A percentile compares a stretch with the other conserved stretches of the same genome.
Evolutionary conservation across 2,329 filamentous ascomycete genomes (phyloP).

Genomic region (Lecanicillium sp.): DNA sequence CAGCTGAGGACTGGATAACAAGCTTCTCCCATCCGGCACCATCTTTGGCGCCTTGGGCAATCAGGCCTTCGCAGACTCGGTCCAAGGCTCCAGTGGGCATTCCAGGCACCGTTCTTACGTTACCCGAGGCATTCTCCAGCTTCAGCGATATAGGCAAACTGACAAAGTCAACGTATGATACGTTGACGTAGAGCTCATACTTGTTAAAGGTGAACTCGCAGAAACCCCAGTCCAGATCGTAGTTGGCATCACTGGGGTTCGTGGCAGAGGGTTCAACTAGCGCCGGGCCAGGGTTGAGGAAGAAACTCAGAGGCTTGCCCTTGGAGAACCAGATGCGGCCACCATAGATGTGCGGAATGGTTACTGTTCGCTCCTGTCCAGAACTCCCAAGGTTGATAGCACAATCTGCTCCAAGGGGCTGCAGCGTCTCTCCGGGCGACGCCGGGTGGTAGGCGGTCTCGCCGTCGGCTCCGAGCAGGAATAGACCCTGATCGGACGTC

Average conservation of each 20-base stretch:
- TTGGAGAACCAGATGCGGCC: conserved; percentile 65
- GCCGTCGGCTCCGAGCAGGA: conserved; percentile 59
- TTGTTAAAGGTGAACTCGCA: conserved; percentile 61
- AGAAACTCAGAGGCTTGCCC: conserved; percentile 54
- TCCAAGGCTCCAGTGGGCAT: conserved; percentile 37
- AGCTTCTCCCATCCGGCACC: conserved; percentile 44
- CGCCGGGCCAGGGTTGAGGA: conserved; percentile 62
- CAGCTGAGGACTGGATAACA: conserved; percentile 29
- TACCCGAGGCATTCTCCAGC: conserved; percentile 38
- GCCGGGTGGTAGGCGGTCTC: conserved; percentile 55
- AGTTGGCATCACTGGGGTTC: conserved; percentile 56
- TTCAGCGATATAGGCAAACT: conserved; percentile 51
- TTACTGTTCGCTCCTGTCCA: conserved; percentile 50
- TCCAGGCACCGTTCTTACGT: conserved; percentile 38
- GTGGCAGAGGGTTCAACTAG: conserved; percentile 68
- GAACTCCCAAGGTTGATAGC: conserved; percentile 56
- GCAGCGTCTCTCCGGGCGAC: conserved; percentile 43
- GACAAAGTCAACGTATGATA: conserved; percentile 71
- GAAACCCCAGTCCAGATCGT: conserved; percentile 55
- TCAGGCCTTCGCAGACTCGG: conserved; percentile 34
- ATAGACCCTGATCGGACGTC: conserved; percentile 44
- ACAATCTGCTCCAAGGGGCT: conserved; percentile 46
- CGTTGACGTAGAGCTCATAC: conserved; percentile 55
- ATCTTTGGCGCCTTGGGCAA: conserved; percentile 35
- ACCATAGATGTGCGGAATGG: conserved; percentile 61